phyloP scores from a whole-genome alignment of 441 rosid genomes.

The Syzygium malaccense region DNA sequence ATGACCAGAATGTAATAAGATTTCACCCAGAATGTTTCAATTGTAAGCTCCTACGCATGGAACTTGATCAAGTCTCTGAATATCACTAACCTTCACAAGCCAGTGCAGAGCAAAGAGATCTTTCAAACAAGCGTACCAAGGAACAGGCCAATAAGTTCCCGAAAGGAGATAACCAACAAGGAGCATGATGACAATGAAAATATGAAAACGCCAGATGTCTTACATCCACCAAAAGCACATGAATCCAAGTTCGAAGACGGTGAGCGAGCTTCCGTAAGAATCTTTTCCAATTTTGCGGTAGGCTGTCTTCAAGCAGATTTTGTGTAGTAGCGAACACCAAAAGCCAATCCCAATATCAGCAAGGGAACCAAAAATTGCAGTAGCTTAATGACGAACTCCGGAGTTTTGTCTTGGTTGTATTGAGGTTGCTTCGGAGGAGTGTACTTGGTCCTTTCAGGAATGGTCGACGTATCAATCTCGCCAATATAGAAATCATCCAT shows the following conservation, averaged over 20 bases:
- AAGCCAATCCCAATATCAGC: conserved; percentile 79
- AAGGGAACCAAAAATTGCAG: conserved; percentile 89
- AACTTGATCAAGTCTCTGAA: not conserved
- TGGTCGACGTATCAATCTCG: conserved; percentile 51
- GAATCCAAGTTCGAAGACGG: not conserved
- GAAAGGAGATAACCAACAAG: not conserved
- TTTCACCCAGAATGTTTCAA: not conserved
- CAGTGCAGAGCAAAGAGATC: not conserved
- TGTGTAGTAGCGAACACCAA: conserved; percentile 69
- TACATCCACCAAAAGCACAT: not conserved
- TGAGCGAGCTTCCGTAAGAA: conserved; percentile 9
- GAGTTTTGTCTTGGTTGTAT: conserved; percentile 69
- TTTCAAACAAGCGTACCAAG: not conserved
- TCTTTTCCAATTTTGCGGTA: not conserved
- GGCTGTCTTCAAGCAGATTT: conserved; percentile 31
- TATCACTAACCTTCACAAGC: not conserved
- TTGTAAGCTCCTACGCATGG: not conserved
- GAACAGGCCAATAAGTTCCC: not conserved
- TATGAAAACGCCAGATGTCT: not conserved
- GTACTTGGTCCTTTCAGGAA: conserved; percentile 45
- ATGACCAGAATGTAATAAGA: not conserved
- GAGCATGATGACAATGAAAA: not conserved
- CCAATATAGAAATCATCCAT: conserved; percentile 77
- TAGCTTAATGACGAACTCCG: conserved; percentile 57
- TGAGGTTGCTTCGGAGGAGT: conserved; percentile 59